Evolutionary conservation across 2,329 filamentous ascomycete genomes (phyloP).

Genomic region (Dichotomopilus funicola): DNA sequence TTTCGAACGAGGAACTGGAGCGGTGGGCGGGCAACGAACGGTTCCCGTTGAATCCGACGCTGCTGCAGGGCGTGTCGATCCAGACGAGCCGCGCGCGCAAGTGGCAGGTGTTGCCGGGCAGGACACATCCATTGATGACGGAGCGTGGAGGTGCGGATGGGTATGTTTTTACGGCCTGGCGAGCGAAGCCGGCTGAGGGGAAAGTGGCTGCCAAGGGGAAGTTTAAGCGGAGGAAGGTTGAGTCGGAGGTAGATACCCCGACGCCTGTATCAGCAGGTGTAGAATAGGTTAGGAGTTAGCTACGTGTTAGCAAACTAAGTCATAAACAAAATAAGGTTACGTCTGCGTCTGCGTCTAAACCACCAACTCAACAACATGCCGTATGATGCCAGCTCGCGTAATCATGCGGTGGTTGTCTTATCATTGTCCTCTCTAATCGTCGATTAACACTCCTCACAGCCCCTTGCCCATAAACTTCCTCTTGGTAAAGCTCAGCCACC

Average conservation of each 20-base stretch:
- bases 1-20: constrained; percentile 45
- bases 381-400: no score
- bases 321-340: no score
- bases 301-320: no score
- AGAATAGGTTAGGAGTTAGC: neutral
- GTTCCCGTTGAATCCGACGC: constrained; percentile 80
- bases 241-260: constrained; percentile 12
- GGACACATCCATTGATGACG: constrained; percentile 94
- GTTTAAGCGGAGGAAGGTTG: constrained; percentile 53
- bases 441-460: constrained; percentile 43
- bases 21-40: constrained; percentile 58
- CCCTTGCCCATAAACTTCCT: constrained; percentile 99
- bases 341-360: no score
- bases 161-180: constrained; percentile 78
- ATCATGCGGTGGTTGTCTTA: neutral
- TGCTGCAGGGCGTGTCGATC: constrained; percentile 71
- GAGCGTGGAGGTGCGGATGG: constrained; percentile 81
- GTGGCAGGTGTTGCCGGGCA: constrained; percentile 87
- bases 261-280: neutral
- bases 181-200: constrained; percentile 72
- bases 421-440: neutral
- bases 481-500: constrained; percentile 99
- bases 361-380: no score
- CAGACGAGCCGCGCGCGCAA: constrained; percentile 72
- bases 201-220: constrained; percentile 78